Evolutionary conservation across 345 rosid species (phyloP).

Genomic region (Camelina laxa): DNA sequence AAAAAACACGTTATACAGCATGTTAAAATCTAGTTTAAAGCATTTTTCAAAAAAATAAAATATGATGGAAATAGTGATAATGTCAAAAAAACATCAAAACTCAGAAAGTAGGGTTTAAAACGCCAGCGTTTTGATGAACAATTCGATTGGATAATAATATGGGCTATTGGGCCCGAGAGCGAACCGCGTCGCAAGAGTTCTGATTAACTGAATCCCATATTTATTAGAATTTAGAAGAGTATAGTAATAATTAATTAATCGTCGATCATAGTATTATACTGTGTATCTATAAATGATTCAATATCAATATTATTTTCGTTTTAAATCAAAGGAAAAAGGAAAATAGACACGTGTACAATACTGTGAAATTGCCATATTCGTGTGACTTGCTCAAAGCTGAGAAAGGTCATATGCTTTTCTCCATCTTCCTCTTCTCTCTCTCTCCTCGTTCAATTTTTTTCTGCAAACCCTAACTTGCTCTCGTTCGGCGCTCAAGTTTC

Average conservation of each 20-base stretch:
- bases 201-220: not conserved
- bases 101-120: not conserved
- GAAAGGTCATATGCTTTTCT: constrained; percentile 43
- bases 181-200: not conserved
- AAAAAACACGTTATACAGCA: too few species aligned
- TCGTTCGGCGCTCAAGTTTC: constrained; percentile 41
- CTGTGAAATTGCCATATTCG: constrained; percentile 35
- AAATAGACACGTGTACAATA: constrained; percentile 37
- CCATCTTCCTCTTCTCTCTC: constrained; percentile 28
- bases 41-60: too few species aligned
- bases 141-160: not conserved
- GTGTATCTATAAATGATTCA: too few species aligned
- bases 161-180: not conserved
- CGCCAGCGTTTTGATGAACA: not conserved
- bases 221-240: not conserved
- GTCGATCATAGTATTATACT: too few species aligned
- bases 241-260: too few species aligned
- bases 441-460: not conserved
- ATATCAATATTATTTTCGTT: not conserved
- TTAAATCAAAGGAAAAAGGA: constrained; percentile 1
- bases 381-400: constrained; percentile 41
- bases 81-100: too few species aligned
- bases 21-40: too few species aligned
- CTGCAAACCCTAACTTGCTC: constrained; percentile 45
- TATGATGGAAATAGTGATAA: not conserved